Conservation (phyloP, 805 yeast species). For the Wickerhamomyces rabaulensis region DNA sequence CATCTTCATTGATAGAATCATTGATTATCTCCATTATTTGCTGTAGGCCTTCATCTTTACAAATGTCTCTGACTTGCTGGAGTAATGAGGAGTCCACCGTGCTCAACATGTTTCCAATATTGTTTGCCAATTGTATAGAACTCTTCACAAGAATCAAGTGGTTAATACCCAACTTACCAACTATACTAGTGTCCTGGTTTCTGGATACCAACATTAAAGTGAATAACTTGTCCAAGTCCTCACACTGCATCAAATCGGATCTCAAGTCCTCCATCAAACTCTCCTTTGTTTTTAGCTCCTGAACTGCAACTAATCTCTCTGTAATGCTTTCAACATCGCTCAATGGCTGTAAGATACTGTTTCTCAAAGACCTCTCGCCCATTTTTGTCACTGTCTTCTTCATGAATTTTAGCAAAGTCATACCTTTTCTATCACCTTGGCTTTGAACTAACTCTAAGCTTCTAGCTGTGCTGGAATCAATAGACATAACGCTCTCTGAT, state of each 20-base stretch:
- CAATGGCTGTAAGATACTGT: conserved; percentile 42
- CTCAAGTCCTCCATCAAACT: conserved; percentile 14
- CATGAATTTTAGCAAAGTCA: conserved; percentile 31
- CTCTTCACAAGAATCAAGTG: conserved; percentile 36
- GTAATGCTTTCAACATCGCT: conserved; percentile 32
- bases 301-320: conserved; percentile 32
- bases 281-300: conserved; percentile 27
- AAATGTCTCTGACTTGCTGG: conserved; percentile 26
- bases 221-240: conserved; percentile 39
- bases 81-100: conserved; percentile 15
- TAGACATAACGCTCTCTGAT: conserved; percentile 37
- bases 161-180: conserved; percentile 34
- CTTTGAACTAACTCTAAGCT: conserved; percentile 37
- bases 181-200: conserved; percentile 12
- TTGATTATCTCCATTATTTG: conserved; percentile 25
- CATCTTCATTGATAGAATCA: conserved; percentile 35
- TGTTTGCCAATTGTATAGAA: conserved; percentile 22
- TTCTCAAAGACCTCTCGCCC: conserved; percentile 39
- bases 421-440: conserved; percentile 23
- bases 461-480: conserved; percentile 33
- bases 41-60: conserved; percentile 20
- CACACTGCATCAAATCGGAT: conserved; percentile 23
- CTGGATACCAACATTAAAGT: conserved; percentile 29
- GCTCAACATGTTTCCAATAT: conserved; percentile 14
- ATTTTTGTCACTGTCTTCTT: conserved; percentile 39